A percentile compares a stretch with the other conserved stretches of the same genome.
phyloP scores from a whole-genome alignment of 768 basidiomycete species.

The Termitomyces eurrhizus region DNA sequence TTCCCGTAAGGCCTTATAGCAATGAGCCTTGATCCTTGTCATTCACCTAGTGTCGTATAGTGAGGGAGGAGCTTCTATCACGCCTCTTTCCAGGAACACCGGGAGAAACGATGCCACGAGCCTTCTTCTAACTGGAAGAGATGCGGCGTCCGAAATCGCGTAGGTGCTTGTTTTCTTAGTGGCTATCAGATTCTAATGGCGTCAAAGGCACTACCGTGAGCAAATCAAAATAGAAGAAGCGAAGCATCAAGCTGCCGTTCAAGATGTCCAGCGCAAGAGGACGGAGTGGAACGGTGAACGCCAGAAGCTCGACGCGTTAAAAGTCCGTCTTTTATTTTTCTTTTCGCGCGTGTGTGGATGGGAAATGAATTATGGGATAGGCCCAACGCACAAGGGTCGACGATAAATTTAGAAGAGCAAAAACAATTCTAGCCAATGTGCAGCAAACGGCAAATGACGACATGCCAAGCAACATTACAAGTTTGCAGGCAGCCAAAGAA shows the following conservation, averaged over 20 bases:
- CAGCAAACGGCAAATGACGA: conserved; percentile 67
- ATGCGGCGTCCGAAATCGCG: conserved; percentile 46
- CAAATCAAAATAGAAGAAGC: conserved; percentile 34
- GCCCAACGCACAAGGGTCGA: conserved; percentile 18
- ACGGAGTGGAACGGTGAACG: conserved; percentile 25
- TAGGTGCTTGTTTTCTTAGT: conserved; percentile 22
- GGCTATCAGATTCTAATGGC: neutral
- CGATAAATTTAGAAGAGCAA: conserved; percentile 18
- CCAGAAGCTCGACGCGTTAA: conserved; percentile 26
- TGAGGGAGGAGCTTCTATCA: conserved; percentile 65
- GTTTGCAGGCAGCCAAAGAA: conserved; percentile 49
- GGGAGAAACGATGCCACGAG: conserved; percentile 31
- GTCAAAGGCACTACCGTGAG: conserved; percentile 41
- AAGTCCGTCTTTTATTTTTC: conserved; percentile 20
- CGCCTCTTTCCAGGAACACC: conserved; percentile 26
- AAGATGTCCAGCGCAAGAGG: conserved; percentile 24
- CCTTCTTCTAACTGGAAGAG: conserved; percentile 50
- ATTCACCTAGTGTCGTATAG: conserved; percentile 27
- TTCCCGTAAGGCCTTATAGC: conserved; percentile 47
- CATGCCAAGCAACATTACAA: conserved; percentile 58
- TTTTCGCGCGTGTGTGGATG: neutral
- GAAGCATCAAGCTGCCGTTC: conserved; percentile 27
- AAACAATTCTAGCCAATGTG: conserved; percentile 30
- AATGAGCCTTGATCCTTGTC: neutral
- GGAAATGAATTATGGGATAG: conserved; percentile 16